Evolutionary conservation across 139 green algal genomes (phyloP).

Genomic region (Picochlorum sp.): DNA sequence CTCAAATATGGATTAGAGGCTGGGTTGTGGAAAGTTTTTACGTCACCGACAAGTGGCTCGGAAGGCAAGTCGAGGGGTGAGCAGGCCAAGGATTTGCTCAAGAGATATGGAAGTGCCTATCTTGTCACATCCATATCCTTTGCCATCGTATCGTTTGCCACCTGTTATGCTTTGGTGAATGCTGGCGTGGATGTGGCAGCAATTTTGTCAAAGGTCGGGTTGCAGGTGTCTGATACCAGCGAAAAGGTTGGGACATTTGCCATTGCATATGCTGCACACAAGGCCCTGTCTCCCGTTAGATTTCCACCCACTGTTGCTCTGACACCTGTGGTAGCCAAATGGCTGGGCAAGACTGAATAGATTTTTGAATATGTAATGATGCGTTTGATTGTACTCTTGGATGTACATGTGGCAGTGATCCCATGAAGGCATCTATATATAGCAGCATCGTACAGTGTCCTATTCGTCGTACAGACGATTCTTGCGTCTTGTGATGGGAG

Average conservation of each 20-base stretch:
- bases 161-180: slow-evolving; percentile 82
- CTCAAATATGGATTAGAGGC: slow-evolving; percentile 89
- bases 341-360: slow-evolving; percentile 50
- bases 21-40: slow-evolving; percentile 77
- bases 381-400: neutral
- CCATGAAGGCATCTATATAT: no score
- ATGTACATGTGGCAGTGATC: neutral
- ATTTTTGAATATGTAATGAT: no score
- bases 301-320: slow-evolving; percentile 97
- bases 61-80: slow-evolving; percentile 24
- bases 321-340: slow-evolving; percentile 90
- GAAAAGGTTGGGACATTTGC: slow-evolving; percentile 88
- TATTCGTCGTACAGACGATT: neutral
- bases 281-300: slow-evolving; percentile 92
- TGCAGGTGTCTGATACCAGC: slow-evolving; percentile 65
- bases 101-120: slow-evolving; percentile 90
- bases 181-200: slow-evolving; percentile 78
- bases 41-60: slow-evolving; percentile 37
- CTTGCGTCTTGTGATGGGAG: no score
- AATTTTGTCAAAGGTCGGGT: slow-evolving; percentile 64
- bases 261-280: slow-evolving; percentile 97
- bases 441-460: no score
- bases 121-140: slow-evolving; percentile 95
- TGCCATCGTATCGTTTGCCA: slow-evolving; percentile 83
- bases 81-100: slow-evolving; percentile 81